Base-by-base conservation (phyloP, 2,329 filamentous ascomycete genomes). In the Emmonsiellopsis sp. region DNA sequence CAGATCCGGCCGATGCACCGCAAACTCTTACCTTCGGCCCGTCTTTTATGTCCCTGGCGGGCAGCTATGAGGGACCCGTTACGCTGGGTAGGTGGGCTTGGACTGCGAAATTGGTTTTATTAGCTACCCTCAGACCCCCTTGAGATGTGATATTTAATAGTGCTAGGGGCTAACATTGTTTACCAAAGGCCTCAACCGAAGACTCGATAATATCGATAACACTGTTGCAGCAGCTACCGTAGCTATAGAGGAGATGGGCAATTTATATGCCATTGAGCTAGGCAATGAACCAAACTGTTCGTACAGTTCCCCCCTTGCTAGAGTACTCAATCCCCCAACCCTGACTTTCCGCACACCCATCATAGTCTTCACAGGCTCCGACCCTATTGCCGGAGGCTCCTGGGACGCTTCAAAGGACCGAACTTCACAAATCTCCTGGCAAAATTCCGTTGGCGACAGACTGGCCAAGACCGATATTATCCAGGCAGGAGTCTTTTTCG, bases 251-350 rank as follows among this genome's bases (percentile, higher is more conserved):
- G 60, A 67, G n/a, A 76, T 81, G 58, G 57, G 56, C 4, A 81
- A 79, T 55, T 61, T 82, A 9, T 65, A 75, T 14, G 76, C 78
- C 2, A 77, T 82, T 36, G 78, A 82, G 59, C 66, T 82, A 1
- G 78, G 79, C 1, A 82, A 82, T 58, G 78, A 82, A 53, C 79
- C 79, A 3, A 76, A 81, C 56, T 79, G 77, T 79, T 59, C 57
- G 73, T 55, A 17, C 42, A 8, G 14, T 27, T 17, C 11, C 3
- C 27, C 47, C 8, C 33, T 27, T 47, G 31, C 31, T 49, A 17
- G 34, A 27, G 3, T 27, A 27, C 21, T 5, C 42, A 5, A 49
- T 27, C 21, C 21, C 21, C 3, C 21, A 27, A 27, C 21, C 21
- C 21, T 27, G 21, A 27, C 21, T 27, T 27, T 27, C 21, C 21